phyloP scores from a whole-genome alignment of 2,329 filamentous ascomycete species.

The Xylaria sp. region DNA sequence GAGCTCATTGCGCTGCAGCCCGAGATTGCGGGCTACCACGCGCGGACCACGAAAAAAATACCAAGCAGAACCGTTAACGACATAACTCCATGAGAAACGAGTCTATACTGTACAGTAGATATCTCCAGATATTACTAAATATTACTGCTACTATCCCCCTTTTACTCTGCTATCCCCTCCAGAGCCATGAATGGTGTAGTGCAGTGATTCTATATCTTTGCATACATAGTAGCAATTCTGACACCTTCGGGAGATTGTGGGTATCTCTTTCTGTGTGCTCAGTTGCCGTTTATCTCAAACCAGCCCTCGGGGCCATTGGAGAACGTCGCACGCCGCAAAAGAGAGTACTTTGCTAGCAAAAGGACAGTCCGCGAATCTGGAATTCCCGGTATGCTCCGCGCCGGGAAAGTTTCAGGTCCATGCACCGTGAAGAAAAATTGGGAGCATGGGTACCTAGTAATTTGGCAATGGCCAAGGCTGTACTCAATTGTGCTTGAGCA shows the following conservation, averaged over 20 bases:
- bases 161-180: too few relatives aligned
- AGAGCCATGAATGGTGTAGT: too few relatives aligned
- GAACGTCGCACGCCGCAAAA: neutral
- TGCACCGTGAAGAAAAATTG: neutral
- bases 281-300: neutral
- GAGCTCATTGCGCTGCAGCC: neutral
- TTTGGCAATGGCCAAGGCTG: neutral
- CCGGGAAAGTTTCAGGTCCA: conserved; percentile 20
- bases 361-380: too few relatives aligned
- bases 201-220: too few relatives aligned
- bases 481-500: neutral
- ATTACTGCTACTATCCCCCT: too few relatives aligned
- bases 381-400: conserved; percentile 1
- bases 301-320: neutral
- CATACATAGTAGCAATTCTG: too few relatives aligned
- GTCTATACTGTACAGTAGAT: too few relatives aligned
- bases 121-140: too few relatives aligned
- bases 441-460: neutral
- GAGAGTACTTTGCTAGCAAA: neutral
- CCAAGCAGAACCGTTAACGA: too few relatives aligned
- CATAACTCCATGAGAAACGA: too few relatives aligned
- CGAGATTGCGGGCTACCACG: neutral
- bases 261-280: neutral
- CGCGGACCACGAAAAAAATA: too few relatives aligned
- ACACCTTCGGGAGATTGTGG: too few relatives aligned